Conservation (phyloP, 2,329 filamentous ascomycete genomes). For the Ascocoryne sarcoides region DNA sequence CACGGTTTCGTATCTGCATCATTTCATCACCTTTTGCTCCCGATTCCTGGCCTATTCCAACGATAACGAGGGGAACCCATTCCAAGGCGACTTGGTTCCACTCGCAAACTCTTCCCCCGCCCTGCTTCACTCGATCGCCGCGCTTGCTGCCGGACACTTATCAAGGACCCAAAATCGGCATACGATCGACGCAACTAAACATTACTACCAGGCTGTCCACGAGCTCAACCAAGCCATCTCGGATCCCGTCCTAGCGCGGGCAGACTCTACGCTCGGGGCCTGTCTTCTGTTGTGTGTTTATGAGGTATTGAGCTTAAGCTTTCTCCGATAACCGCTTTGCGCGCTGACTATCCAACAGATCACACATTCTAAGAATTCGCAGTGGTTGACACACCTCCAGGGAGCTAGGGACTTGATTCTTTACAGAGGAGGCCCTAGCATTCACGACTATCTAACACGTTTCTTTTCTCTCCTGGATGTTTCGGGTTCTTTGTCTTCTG, state of each 20-base stretch:
- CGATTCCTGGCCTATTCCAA: conserved; percentile 26
- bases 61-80: conserved; percentile 26
- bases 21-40: conserved; percentile 26
- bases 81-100: conserved; percentile 24
- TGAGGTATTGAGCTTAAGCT: conserved; percentile 14
- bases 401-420: conserved; percentile 26
- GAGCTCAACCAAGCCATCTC: conserved; percentile 21
- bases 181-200: conserved; percentile 18
- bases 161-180: conserved; percentile 21
- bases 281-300: conserved; percentile 27
- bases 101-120: conserved; percentile 21
- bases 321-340: background rate
- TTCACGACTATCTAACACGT: conserved; percentile 22
- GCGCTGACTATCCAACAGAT: conserved; percentile 13
- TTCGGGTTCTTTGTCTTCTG: conserved; percentile 23
- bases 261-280: conserved; percentile 23
- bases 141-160: conserved; percentile 25
- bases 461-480: conserved; percentile 27
- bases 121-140: conserved; percentile 25
- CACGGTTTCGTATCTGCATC: conserved; percentile 25
- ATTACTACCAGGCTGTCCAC: conserved; percentile 23
- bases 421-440: conserved; percentile 23
- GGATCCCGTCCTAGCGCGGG: conserved; percentile 18
- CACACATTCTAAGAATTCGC: conserved; percentile 20
- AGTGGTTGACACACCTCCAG: conserved; percentile 25